Evolutionary conservation across 148 eudicot genomes (phyloP), one percentile per base, ranked within the genome.

Genomic region (Chenopodium album): DNA sequence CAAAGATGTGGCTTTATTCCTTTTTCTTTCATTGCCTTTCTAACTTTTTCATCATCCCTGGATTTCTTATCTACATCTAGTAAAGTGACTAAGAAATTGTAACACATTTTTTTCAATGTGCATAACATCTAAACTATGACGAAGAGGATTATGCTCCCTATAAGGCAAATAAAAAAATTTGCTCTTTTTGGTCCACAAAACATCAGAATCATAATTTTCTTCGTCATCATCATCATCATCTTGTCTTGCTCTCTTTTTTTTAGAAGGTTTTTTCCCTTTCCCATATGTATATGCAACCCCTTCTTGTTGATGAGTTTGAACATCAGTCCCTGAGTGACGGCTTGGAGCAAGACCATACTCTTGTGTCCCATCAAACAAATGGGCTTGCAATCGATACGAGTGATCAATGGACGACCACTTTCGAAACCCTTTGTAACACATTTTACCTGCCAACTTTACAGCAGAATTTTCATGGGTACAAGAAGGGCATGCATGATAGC

Each of bases 101-200:
- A 17, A 63, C 50, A 77, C 37, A 34, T 65, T 63, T 29, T 76
- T 76, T 37, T 59, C 79, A 10, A 60, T 62, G 65, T 76, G 79
- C 79, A 76, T 76, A 10, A 76, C 69, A 62, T 78, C 85, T 13
- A 83, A 46, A 78, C 73, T 78, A 65, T 83, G 73, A 9, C 81
- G 22, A 16, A 83, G 26, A 59, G 26, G 47, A 41, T 63, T 76
- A n/a, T 76, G 52, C 52, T 76, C 78, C 78, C 66, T 56, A n/a
- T 63, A 76, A 7, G 5, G 26, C 9, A 71, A 41, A 17, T 71
- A 5, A 37, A 37, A 46, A 31, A 31, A 44, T 12, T 47, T 23
- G 3, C 46, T 64, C 20, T 59, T 52, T 76, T 48, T 73, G 1
- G 32, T 47, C 4, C 62, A 2, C 46, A n/a, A 1, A 20, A n/a